Conservation (phyloP, 805 yeast genomes). For the Dipodascus albidus region DNA sequence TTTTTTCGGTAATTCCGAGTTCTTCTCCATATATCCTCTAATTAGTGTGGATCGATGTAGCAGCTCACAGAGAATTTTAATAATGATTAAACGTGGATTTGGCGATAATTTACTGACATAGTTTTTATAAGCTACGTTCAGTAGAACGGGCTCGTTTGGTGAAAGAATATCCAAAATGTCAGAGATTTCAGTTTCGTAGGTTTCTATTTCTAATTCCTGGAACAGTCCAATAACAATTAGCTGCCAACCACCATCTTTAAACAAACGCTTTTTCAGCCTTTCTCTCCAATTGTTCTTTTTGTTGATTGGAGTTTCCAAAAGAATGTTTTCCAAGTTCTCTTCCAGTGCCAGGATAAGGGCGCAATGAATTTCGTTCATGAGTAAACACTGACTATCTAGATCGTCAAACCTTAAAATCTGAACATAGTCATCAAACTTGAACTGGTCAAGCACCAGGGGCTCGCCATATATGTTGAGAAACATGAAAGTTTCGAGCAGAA, state of each 20-base stretch:
- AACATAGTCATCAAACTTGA: conserved; percentile 70
- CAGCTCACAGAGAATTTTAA: conserved; percentile 55
- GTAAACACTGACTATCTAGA: conserved; percentile 34
- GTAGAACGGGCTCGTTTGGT: conserved; percentile 40
- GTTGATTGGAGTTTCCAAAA: conserved; percentile 19
- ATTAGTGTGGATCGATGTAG: conserved; percentile 47
- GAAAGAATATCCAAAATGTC: conserved; percentile 44
- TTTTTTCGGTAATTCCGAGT: conserved; percentile 3
- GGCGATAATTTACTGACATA: conserved; percentile 44
- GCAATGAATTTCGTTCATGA: conserved; percentile 61
- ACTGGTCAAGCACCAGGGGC: conserved; percentile 54
- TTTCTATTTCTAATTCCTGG: conserved; percentile 32
- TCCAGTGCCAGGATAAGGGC: conserved; percentile 42
- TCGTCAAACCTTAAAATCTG: conserved; percentile 43
- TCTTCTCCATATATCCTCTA: conserved; percentile 50
- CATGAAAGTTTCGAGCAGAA: conserved; percentile 52
- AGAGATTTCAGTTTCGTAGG: conserved; percentile 43
- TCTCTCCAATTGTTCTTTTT: conserved; percentile 52
- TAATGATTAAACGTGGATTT: conserved; percentile 41
- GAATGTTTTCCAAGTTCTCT: conserved; percentile 15
- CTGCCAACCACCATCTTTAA: conserved; percentile 81
- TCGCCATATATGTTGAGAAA: conserved; percentile 61
- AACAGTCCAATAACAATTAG: conserved; percentile 64
- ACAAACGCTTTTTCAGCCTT: conserved; percentile 58
- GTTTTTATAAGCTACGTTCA: conserved; percentile 36